Conservation (phyloP, 306 rosid genomes). For the Fragaria vesca region DNA sequence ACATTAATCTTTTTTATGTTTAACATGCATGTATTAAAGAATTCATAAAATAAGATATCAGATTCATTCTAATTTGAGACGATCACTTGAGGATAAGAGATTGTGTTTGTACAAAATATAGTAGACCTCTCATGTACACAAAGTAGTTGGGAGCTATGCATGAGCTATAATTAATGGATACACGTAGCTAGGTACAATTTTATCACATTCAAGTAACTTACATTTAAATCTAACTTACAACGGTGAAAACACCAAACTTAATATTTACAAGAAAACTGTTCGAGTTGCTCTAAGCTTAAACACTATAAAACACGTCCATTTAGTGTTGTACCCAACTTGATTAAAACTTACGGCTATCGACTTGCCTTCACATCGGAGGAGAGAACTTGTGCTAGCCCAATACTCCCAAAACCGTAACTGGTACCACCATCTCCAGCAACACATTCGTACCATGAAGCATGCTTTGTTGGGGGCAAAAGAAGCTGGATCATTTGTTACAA, state of each 20-base stretch:
- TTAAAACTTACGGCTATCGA: neutral
- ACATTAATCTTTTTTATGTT: no score
- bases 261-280: neutral
- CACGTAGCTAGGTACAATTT: neutral
- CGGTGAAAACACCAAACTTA: neutral
- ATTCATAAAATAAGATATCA: no score
- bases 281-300: neutral
- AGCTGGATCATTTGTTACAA: slow-evolving; percentile 41
- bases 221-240: neutral
- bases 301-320: neutral
- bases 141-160: neutral
- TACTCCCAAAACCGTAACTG: neutral
- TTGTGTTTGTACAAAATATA: neutral
- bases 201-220: neutral
- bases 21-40: no score
- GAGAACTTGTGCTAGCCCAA: neutral
- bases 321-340: neutral
- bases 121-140: no score
- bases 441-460: neutral
- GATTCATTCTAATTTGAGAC: neutral
- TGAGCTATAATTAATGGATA: neutral
- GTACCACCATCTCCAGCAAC: neutral
- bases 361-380: neutral
- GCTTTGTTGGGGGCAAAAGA: neutral
- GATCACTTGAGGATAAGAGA: neutral